phyloP scores from a whole-genome alignment of 2,329 filamentous ascomycete genomes.

The Trichophyton benhamiae region DNA sequence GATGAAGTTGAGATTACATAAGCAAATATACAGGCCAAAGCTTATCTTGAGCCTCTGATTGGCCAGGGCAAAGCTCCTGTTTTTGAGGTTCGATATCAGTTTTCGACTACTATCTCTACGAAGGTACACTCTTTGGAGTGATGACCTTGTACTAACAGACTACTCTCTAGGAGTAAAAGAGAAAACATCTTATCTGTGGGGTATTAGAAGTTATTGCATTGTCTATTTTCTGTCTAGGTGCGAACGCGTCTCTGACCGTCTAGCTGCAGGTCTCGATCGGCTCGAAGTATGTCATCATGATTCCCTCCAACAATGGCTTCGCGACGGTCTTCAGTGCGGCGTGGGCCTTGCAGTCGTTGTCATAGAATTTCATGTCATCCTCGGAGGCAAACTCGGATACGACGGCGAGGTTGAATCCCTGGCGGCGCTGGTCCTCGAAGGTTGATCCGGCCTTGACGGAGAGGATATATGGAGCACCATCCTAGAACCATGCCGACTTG shows the following conservation, averaged over 20 bases:
- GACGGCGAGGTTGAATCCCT: constrained; percentile 50
- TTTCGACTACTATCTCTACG: no score
- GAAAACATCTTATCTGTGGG: no score
- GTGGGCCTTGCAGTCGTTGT: constrained; percentile 43
- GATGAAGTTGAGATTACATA: not conserved
- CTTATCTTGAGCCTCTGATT: no score
- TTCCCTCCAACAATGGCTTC: constrained; percentile 14
- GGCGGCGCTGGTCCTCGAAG: constrained; percentile 41
- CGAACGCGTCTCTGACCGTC: not conserved
- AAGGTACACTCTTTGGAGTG: no score
- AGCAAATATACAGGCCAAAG: not conserved
- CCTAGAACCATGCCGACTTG: constrained; percentile 30
- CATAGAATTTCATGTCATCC: constrained; percentile 56
- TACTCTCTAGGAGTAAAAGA: no score
- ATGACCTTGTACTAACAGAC: no score
- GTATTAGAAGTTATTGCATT: not conserved
- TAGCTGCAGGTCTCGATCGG: constrained; percentile 5
- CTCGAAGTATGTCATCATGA: constrained; percentile 18
- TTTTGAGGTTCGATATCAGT: no score
- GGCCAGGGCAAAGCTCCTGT: no score
- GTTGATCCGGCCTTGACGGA: constrained; percentile 38
- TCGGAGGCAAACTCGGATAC: constrained; percentile 47
- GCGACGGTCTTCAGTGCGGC: constrained; percentile 24
- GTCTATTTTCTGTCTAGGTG: not conserved
- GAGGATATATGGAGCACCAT: constrained; percentile 55